phyloP scores from a whole-genome alignment of 2,329 filamentous ascomycete species.

The Cryphonectria nitschkei region DNA sequence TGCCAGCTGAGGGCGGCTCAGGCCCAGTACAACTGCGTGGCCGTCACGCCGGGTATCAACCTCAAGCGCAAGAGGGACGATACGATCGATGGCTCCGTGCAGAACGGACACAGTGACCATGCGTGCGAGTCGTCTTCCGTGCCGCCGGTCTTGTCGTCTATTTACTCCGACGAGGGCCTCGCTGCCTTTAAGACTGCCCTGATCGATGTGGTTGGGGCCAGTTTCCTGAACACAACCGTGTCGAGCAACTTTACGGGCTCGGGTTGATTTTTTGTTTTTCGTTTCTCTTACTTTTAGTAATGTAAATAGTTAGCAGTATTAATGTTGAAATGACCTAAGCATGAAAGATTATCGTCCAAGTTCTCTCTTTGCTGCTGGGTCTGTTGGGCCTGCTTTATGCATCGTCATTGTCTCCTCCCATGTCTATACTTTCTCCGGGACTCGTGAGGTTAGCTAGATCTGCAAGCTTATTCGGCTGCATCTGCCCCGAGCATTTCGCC shows the following conservation, averaged over 20 bases:
- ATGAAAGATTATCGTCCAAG: not conserved
- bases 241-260: conserved; percentile 7
- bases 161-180: conserved; percentile 21
- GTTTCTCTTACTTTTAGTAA: not conserved
- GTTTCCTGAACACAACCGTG: conserved; percentile 24
- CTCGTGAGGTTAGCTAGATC: not conserved
- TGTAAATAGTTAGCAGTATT: not conserved
- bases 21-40: conserved; percentile 42
- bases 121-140: conserved; percentile 22
- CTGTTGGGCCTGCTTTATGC: not conserved
- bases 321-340: not conserved
- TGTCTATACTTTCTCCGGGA: not conserved
- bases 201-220: conserved; percentile 12
- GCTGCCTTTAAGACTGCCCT: conserved; percentile 10
- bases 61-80: conserved; percentile 14
- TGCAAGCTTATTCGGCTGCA: not conserved
- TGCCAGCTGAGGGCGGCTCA: conserved; percentile 43
- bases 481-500: not conserved
- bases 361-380: not conserved
- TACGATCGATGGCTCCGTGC: not conserved
- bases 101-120: conserved; percentile 11
- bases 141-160: conserved; percentile 21
- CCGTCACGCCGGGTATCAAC: conserved; percentile 24
- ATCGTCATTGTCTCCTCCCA: too few species aligned
- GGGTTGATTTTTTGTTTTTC: not conserved